Evolutionary conservation across 1,284 basidiomycete species (phyloP).

Genomic region (Thecaphora frezii): DNA sequence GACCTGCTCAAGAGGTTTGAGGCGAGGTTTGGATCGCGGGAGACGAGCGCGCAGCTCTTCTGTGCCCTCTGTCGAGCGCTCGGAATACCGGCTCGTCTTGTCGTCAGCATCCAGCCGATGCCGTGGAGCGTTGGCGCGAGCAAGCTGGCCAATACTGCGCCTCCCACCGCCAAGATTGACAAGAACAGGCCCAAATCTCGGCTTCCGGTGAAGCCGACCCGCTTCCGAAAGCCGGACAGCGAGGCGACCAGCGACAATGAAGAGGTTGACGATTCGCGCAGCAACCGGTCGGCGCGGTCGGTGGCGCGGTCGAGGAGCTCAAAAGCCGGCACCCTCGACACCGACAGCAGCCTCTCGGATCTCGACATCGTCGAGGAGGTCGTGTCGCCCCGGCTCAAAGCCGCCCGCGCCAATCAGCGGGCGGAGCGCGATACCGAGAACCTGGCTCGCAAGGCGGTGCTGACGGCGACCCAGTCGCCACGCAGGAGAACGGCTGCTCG

Average conservation of each 20-base stretch:
- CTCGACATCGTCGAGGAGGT: slow-evolving; percentile 6
- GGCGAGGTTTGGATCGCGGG: slow-evolving; percentile 77
- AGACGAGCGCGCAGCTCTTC: slow-evolving; percentile 87
- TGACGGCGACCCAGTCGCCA: neutral
- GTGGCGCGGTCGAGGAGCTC: slow-evolving; percentile 7
- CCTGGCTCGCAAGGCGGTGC: neutral
- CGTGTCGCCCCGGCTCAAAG: neutral
- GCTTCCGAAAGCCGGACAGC: slow-evolving; percentile 26
- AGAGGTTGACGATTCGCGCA: slow-evolving; percentile 1
- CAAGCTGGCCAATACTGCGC: slow-evolving; percentile 47
- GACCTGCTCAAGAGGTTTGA: slow-evolving; percentile 87
- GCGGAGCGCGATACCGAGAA: neutral
- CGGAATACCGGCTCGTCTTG: slow-evolving; percentile 81
- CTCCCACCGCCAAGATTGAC: slow-evolving; percentile 44
- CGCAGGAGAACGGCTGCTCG: neutral
- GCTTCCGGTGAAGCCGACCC: slow-evolving; percentile 4
- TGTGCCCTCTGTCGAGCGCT: slow-evolving; percentile 84
- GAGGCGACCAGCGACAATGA: slow-evolving; percentile 46
- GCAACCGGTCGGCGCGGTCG: slow-evolving; percentile 9
- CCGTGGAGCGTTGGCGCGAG: slow-evolving; percentile 69
- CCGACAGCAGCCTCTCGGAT: slow-evolving; percentile 12
- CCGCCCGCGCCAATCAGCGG: neutral
- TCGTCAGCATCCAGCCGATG: slow-evolving; percentile 86
- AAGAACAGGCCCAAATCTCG: slow-evolving; percentile 32
- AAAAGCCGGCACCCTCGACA: slow-evolving; percentile 9